These are phyloP conservation scores for Blastobotrys ciferrii DNA, from an alignment of 1,139 yeast species.

Conservation along the genomic window DNA sequence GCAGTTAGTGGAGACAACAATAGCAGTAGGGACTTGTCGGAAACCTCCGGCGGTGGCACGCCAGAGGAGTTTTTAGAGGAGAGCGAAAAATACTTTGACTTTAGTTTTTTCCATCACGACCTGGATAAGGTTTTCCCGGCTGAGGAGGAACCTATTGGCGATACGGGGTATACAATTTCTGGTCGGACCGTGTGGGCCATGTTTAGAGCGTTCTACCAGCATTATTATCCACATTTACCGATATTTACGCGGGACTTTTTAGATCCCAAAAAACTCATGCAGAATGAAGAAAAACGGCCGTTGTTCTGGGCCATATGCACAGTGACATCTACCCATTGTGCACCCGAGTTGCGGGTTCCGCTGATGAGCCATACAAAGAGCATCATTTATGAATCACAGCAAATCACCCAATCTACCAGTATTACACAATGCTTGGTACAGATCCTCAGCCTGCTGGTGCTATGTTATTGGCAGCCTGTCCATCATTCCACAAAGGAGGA, in stretches of 20 bases:
- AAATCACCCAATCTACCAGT: neutral
- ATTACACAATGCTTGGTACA: neutral
- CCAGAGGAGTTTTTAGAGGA: too few species aligned
- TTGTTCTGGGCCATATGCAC: slow-evolving; percentile 26
- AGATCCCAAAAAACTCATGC: slow-evolving; percentile 17
- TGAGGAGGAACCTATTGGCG: neutral
- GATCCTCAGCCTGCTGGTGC: slow-evolving; percentile 11
- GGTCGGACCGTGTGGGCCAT: slow-evolving; percentile 15
- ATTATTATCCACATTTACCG: slow-evolving; percentile 21
- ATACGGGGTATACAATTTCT: slow-evolving; percentile 11
- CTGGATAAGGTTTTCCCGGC: neutral
- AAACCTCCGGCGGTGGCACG: too few species aligned
- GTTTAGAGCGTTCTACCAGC: slow-evolving; percentile 17
- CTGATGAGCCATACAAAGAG: slow-evolving; percentile 15
- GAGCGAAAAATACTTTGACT: slow-evolving; percentile 1
- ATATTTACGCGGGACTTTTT: slow-evolving; percentile 20
- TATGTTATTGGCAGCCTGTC: slow-evolving; percentile 21
- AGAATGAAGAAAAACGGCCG: slow-evolving; percentile 9
- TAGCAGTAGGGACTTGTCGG: too few species aligned
- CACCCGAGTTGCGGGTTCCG: slow-evolving; percentile 14
- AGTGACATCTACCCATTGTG: slow-evolving; percentile 18
- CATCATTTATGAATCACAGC: neutral
- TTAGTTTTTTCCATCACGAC: neutral
- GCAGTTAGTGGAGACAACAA: too few species aligned
- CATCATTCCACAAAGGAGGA: slow-evolving; percentile 17